Conservation (phyloP, 2,329 filamentous ascomycete genomes). For the Neurospora sp. region DNA sequence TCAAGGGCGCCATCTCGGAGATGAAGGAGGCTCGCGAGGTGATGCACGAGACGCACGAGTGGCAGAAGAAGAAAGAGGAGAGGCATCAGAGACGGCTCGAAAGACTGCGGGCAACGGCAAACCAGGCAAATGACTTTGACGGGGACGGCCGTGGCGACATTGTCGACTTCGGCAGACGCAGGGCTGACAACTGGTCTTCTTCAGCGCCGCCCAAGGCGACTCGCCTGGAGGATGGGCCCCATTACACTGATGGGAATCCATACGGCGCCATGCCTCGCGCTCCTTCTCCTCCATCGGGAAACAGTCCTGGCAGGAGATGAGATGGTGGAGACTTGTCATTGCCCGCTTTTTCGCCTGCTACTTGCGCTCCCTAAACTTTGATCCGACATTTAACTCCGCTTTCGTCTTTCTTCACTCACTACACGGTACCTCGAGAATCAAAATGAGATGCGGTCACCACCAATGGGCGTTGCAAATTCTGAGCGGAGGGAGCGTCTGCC, state of each 20-base stretch:
- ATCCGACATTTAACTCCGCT: not conserved
- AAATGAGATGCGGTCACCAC: not conserved
- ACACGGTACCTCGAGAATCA: not conserved
- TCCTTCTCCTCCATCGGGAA: conserved; percentile 32
- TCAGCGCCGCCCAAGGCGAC: conserved; percentile 29
- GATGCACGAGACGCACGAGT: conserved; percentile 38
- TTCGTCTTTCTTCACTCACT: not conserved
- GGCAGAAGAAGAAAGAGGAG: conserved; percentile 36
- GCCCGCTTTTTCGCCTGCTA: not conserved
- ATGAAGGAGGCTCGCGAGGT: conserved; percentile 46
- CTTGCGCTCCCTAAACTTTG: not conserved
- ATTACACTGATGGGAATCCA: conserved; percentile 37
- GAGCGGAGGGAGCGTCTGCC: not conserved
- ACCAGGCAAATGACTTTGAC: conserved; percentile 12
- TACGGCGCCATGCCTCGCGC: conserved; percentile 24
- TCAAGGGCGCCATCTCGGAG: conserved; percentile 46
- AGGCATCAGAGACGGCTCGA: conserved; percentile 40
- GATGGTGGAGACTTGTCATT: conserved; percentile 3
- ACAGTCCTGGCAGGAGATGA: conserved; percentile 28
- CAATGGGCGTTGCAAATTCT: not conserved
- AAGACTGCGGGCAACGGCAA: conserved; percentile 19
- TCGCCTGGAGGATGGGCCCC: conserved; percentile 34
- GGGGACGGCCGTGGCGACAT: conserved; percentile 9
- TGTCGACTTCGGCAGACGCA: conserved; percentile 23
- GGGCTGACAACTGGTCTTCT: conserved; percentile 36